Evolutionary conservation across 2,329 filamentous ascomycete genomes (phyloP), one percentile per base, ranked within the genome.

Genomic region (Pseudogymnoascus sp.): DNA sequence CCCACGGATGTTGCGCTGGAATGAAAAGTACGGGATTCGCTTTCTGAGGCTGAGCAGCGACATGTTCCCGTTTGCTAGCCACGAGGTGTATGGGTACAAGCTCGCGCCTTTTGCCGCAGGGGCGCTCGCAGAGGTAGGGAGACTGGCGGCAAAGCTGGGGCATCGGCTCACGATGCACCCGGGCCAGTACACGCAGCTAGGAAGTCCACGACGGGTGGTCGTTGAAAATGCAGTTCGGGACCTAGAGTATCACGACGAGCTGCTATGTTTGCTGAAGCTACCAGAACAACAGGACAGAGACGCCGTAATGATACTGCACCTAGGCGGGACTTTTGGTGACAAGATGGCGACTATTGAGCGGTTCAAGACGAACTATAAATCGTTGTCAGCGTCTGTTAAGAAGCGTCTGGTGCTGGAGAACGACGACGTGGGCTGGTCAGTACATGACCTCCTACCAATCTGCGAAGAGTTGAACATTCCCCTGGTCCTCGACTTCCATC

Each of bases 401-500:
- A 83, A 85, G 4, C 84, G 93, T 0, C 76, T 97, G 0, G 93
- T 97, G 0, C 78, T 97, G 16, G 93, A 97, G 72, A 97, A 97
- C 66, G 93, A 97, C 74, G 93, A 97, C 72, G 90, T 97, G 1
- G 85, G 86, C 38, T 97, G 91, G 89, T 88, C 84, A n/a, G 90
- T 96, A 0, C 92, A 97, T 69, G 92, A 97, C 69, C 77, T 97
- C 5, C 79, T 97, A 0, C 92, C 93, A 0, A 78, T 96, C 0
- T 97, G 93, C 71, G 90, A 97, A 73, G 92, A 96, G 74, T 79
- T 97, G n/a, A 90, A 93, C 71, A 96, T 97, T 39, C 93, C 93
- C 0, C 76, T 97, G 0, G 92, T 96, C 1, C 85, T 97, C 10
- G 93, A 97, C 73, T 97, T 85, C 68, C 93, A 97, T 71, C 93